A percentile compares a stretch with the other conserved stretches of the same genome.
These are phyloP conservation scores for Pulveroboletus sp. DNA, from an alignment of 768 basidiomycete genomes.

Conservation along the genomic window DNA sequence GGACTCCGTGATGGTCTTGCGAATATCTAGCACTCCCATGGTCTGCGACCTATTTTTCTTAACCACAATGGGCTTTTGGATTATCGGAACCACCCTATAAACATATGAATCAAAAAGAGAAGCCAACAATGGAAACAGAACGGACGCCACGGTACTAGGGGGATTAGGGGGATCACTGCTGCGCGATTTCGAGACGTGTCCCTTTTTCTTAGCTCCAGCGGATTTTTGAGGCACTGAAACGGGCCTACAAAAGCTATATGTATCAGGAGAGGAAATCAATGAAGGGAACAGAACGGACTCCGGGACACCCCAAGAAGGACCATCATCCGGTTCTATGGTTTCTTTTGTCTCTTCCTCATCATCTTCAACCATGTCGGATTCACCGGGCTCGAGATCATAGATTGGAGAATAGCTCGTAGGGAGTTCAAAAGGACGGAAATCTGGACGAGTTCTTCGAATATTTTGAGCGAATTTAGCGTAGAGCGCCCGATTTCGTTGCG, in stretches of 20 bases:
- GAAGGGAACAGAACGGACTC: too few species aligned
- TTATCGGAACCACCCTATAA: not conserved
- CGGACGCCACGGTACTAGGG: too few species aligned
- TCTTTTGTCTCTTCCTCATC: not conserved
- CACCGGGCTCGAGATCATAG: slow-evolving; percentile 9
- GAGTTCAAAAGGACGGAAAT: slow-evolving; percentile 34
- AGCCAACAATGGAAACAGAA: not conserved
- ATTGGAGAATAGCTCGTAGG: slow-evolving; percentile 10
- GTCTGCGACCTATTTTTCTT: slow-evolving; percentile 5
- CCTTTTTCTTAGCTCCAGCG: too few species aligned
- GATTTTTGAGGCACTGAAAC: too few species aligned
- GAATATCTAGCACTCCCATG: slow-evolving; percentile 33
- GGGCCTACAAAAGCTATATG: too few species aligned
- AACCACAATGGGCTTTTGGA: not conserved
- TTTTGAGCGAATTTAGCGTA: slow-evolving; percentile 33
- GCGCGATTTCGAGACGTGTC: too few species aligned
- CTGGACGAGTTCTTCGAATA: slow-evolving; percentile 37
- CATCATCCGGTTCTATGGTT: not conserved
- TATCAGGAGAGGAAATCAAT: too few species aligned
- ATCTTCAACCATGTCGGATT: not conserved
- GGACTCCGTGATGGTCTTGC: slow-evolving; percentile 33
- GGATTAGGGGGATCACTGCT: too few species aligned
- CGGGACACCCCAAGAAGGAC: too few species aligned
- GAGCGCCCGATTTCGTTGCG: slow-evolving; percentile 30
- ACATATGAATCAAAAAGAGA: not conserved